These are phyloP conservation scores for Lachancea quebecensis DNA, from an alignment of 805 yeast species.

Conservation along the genomic window DNA sequence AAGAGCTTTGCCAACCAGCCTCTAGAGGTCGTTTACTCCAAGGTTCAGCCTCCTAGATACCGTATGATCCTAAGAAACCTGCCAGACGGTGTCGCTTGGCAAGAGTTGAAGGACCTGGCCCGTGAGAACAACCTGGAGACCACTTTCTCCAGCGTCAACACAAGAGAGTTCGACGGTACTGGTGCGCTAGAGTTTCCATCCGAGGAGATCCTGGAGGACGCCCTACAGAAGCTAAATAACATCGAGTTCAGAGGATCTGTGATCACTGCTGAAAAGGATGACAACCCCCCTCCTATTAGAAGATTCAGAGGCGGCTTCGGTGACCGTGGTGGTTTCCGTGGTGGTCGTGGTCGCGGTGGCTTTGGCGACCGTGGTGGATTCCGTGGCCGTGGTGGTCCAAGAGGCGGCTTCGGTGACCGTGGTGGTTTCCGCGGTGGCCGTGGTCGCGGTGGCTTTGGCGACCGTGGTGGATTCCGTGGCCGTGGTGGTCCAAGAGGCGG, in stretches of 20 bases:
- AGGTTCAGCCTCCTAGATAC: conserved; percentile 56
- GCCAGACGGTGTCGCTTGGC: conserved; percentile 79
- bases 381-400: conserved; percentile 33
- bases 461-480: conserved; percentile 23
- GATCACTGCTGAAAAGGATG: conserved; percentile 73
- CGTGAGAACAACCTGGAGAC: conserved; percentile 67
- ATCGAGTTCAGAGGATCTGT: conserved; percentile 63
- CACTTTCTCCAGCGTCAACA: conserved; percentile 46
- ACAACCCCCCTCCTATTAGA: conserved; percentile 44
- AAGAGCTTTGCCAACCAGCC: conserved; percentile 53
- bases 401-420: conserved; percentile 32
- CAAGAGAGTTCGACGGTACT: conserved; percentile 40
- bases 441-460: conserved; percentile 39
- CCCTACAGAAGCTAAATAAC: conserved; percentile 67
- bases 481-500: conserved; percentile 41
- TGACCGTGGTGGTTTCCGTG: conserved; percentile 36
- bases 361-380: conserved; percentile 37
- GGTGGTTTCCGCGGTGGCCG: conserved; percentile 37
- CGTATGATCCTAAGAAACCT: conserved; percentile 63
- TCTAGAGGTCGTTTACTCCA: conserved; percentile 38
- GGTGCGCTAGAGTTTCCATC: conserved; percentile 44
- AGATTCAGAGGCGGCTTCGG: conserved; percentile 45
- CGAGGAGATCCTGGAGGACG: conserved; percentile 68
- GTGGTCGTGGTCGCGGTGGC: conserved; percentile 41
- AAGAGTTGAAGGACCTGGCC: conserved; percentile 83